A percentile compares a stretch with the other conserved stretches of the same genome.
These are phyloP conservation scores for Pugionium cornutum DNA, from an alignment of 345 rosid species.

Conservation along the genomic window DNA sequence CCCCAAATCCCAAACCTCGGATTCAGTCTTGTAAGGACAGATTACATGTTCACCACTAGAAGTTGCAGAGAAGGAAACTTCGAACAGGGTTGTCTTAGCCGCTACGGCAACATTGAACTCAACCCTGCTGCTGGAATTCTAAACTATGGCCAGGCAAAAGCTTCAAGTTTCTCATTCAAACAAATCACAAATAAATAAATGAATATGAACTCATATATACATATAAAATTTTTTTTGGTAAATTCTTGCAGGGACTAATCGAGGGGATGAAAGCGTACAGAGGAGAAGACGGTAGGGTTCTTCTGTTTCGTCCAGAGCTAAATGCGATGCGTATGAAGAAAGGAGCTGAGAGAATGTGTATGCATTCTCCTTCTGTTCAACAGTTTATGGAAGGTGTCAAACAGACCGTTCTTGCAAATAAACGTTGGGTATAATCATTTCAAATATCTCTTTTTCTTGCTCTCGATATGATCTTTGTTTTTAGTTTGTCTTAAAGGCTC, in stretches of 20 bases:
- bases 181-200: too few relatives aligned
- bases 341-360: conserved; percentile 87
- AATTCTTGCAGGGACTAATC: conserved; percentile 57
- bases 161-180: conserved; percentile 10
- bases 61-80: conserved; percentile 51
- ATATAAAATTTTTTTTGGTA: background rate
- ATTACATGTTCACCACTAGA: conserved; percentile 66
- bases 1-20: conserved; percentile 42
- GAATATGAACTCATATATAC: too few relatives aligned
- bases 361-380: conserved; percentile 73
- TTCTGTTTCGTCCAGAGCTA: conserved; percentile 76
- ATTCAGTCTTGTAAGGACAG: conserved; percentile 59
- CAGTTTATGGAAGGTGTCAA: conserved; percentile 76
- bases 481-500: background rate
- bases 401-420: conserved; percentile 67
- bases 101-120: conserved; percentile 58
- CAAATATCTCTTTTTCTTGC: background rate
- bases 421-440: conserved; percentile 60
- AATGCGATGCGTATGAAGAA: conserved; percentile 67
- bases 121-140: conserved; percentile 84
- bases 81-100: conserved; percentile 52
- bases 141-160: conserved; percentile 89
- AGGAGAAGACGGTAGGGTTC: conserved; percentile 61
- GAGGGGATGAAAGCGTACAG: conserved; percentile 87
- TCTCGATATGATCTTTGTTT: conserved; percentile 3